Evolutionary conservation across 495 filamentous ascomycete genomes (phyloP).

Genomic region (Sphaerosporella brunnea): DNA sequence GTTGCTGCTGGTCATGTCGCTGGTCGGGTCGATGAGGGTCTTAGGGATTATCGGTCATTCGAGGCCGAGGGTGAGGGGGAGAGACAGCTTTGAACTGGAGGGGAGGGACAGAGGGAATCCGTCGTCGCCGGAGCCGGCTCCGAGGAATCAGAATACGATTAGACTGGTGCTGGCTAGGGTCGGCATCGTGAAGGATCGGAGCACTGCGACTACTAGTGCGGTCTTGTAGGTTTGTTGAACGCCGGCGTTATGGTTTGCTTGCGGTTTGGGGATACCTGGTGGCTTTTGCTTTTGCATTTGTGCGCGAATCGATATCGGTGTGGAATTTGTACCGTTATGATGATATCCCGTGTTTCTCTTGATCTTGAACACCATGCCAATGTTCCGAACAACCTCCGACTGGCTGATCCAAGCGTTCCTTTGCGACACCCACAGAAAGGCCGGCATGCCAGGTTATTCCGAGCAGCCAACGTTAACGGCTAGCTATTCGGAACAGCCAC

Average conservation of each 20-base stretch:
- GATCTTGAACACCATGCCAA: no score
- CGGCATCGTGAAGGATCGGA: slow-evolving; percentile 1
- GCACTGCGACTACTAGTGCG: not conserved
- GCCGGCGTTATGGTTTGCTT: slow-evolving; percentile 1
- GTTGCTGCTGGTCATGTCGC: not conserved
- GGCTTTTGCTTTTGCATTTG: not conserved
- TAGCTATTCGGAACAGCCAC: no score
- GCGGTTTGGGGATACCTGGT: not conserved
- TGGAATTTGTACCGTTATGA: no score
- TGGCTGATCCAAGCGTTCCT: no score
- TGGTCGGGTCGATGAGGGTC: not conserved
- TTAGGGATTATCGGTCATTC: not conserved
- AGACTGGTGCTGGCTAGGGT: not conserved
- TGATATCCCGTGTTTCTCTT: no score
- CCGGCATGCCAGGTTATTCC: no score
- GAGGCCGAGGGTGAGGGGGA: not conserved
- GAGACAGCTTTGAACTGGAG: not conserved
- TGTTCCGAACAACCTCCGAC: no score
- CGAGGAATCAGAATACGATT: not conserved
- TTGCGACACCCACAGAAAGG: no score
- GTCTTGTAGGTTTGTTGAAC: not conserved
- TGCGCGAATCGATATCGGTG: not conserved
- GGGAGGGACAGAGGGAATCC: not conserved
- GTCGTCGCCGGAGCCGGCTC: not conserved
- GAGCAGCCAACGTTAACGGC: no score